These are phyloP conservation scores for Boeremia exigua DNA, from an alignment of 2,329 filamentous ascomycete genomes.

Conservation along the genomic window DNA sequence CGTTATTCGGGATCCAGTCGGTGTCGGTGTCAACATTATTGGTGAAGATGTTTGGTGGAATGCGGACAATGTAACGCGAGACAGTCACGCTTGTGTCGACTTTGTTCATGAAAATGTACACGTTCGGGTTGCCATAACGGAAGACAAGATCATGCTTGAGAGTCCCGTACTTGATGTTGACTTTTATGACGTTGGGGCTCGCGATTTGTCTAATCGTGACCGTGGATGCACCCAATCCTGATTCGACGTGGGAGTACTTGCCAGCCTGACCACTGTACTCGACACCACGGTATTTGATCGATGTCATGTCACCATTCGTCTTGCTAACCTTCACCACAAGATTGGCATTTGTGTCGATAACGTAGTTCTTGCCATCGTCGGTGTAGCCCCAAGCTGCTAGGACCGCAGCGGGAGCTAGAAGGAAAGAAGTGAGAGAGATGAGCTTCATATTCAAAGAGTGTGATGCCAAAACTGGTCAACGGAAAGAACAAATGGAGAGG, in stretches of 20 bases:
- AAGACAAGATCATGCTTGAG: slow-evolving; percentile 68
- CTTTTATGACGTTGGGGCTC: slow-evolving; percentile 56
- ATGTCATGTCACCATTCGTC: slow-evolving; percentile 66
- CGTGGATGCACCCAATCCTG: slow-evolving; percentile 61
- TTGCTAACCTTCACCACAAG: slow-evolving; percentile 42
- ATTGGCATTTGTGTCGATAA: slow-evolving; percentile 43
- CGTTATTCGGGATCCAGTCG: slow-evolving; percentile 35
- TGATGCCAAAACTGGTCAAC: neutral
- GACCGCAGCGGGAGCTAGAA: slow-evolving; percentile 39
- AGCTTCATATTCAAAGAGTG: slow-evolving; percentile 23
- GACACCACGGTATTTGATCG: slow-evolving; percentile 63
- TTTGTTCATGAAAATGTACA: slow-evolving; percentile 57
- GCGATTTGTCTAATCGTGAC: slow-evolving; percentile 53
- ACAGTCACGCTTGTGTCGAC: slow-evolving; percentile 48
- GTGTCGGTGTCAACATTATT: slow-evolving; percentile 45
- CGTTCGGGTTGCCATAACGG: slow-evolving; percentile 62
- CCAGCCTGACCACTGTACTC: slow-evolving; percentile 56
- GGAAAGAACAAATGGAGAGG: neutral
- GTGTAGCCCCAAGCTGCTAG: slow-evolving; percentile 51
- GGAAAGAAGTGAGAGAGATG: slow-evolving; percentile 18
- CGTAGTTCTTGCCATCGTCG: slow-evolving; percentile 49
- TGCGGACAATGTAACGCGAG: slow-evolving; percentile 47
- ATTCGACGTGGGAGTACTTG: slow-evolving; percentile 60
- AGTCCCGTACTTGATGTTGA: slow-evolving; percentile 62
- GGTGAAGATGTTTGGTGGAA: slow-evolving; percentile 30